These are phyloP conservation scores for Solanum hybrid DNA, from an alignment of 305 asterid genomes.

Conservation along the genomic window DNA sequence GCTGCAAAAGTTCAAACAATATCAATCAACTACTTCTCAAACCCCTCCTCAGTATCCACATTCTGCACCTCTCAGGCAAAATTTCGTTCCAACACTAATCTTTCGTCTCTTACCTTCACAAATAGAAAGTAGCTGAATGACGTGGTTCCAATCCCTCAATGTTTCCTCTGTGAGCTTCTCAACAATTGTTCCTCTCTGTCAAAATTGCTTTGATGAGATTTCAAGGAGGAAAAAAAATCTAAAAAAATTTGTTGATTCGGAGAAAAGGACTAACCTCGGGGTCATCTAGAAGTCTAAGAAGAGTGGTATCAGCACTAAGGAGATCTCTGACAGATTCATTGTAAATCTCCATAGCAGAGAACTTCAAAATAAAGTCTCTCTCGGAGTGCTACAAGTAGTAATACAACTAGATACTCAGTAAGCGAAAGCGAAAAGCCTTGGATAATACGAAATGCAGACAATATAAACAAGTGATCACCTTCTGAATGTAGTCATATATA, in stretches of 20 bases:
- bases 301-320: conserved; percentile 57
- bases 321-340: conserved; percentile 95
- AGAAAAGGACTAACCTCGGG: conserved; percentile 52
- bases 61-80: not conserved
- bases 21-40: not conserved
- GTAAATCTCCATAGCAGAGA: conserved; percentile 92
- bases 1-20: conserved; percentile 33
- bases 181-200: conserved; percentile 72
- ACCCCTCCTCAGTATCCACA: not conserved
- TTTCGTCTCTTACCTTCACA: conserved; percentile 57
- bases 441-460: not conserved
- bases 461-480: conserved; percentile 23
- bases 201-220: not conserved
- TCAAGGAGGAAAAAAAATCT: not conserved
- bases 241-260: not conserved
- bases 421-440: not conserved
- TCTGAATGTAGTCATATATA: conserved; percentile 61
- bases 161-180: conserved; percentile 86
- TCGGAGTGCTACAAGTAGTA: conserved; percentile 48
- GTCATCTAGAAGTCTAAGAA: conserved; percentile 83
- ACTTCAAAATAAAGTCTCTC: conserved; percentile 62
- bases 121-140: conserved; percentile 61
- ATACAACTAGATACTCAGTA: not conserved
- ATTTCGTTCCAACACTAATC: not conserved
- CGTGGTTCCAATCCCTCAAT: conserved; percentile 74